Evolutionary conservation across 345 rosid species (phyloP), one percentile per base, ranked within the genome.

Genomic region (Gossypioides kirkii): DNA sequence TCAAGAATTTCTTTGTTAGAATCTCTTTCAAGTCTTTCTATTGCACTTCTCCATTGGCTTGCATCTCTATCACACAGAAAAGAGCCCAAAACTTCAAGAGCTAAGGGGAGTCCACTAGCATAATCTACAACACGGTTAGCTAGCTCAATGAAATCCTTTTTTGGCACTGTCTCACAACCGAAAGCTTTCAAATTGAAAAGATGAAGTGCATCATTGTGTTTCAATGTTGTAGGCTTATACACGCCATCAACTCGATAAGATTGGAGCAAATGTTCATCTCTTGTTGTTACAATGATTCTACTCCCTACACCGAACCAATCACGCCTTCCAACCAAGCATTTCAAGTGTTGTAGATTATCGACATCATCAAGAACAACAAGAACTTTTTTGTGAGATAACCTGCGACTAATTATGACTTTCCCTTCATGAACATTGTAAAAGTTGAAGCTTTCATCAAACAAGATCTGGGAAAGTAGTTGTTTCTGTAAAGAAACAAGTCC

Each of bases 141-240:
- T 3, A 28, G 4, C 32, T 28, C 32, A 28, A 28, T 28, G 32
- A 32, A 32, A 32, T 32, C 36, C 36, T 67, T 66, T 73, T 73
- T 58, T 61, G 80, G 50, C 38, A 88, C 90, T 7, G 74, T 76
- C 61, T 81, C 84, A 45, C 80, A 83, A 36, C 83, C 59, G 3
- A 90, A 69, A 36, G 93, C 92, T 73, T 88, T 90, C 70, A 78
- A 77, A 61, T 87, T 78, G 59, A 90, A 88, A 3, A 92, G 79
- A 6, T 74, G 79, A 63, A 86, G 66, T 0, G 96, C 81, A 43
- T 76, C 75, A 1, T 16, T 6, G 16, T 10, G 18, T 59, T 20
- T 26, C 72, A 90, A 75, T 73, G 80, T 79, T 45, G 56, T 63
- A 56, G 87, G 91, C 80, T 86, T 88, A 63, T 85, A 85, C 3